Evolutionary conservation across 2,329 filamentous ascomycete species (phyloP).

Genomic region (Colletotrichum viniferum): DNA sequence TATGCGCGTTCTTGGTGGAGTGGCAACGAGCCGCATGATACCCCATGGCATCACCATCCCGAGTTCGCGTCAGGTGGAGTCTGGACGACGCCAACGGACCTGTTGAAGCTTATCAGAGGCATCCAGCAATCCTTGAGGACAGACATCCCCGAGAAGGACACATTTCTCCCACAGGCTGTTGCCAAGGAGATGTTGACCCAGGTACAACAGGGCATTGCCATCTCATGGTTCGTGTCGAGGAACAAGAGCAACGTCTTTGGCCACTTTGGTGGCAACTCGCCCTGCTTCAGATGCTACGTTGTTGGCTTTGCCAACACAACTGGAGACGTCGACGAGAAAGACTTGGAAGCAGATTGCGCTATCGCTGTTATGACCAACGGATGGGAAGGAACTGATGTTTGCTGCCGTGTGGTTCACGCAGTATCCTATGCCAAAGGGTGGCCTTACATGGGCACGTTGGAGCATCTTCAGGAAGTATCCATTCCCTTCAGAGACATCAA

Average conservation of each 20-base stretch:
- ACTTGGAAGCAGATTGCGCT: constrained; percentile 17
- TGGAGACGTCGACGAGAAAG: neutral
- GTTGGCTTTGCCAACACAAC: constrained; percentile 16
- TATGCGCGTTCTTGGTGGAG: constrained; percentile 11
- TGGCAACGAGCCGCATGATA: neutral
- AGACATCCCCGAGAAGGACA: neutral
- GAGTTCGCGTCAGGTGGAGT: constrained; percentile 9
- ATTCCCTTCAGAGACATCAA: neutral
- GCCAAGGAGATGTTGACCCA: constrained; percentile 24
- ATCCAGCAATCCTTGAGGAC: constrained; percentile 22
- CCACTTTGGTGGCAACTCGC: constrained; percentile 24
- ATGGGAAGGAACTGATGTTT: neutral
- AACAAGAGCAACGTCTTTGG: constrained; percentile 7
- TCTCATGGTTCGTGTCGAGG: constrained; percentile 23
- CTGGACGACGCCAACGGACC: constrained; percentile 27
- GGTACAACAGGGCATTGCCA: constrained; percentile 5
- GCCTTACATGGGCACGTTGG: constrained; percentile 7
- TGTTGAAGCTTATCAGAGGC: constrained; percentile 22
- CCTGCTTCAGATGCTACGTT: constrained; percentile 21
- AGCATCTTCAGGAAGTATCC: neutral
- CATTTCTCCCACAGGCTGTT: constrained; percentile 12
- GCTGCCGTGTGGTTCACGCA: neutral
- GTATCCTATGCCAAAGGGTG: constrained; percentile 2
- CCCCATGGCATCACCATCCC: constrained; percentile 7
- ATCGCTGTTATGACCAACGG: constrained; percentile 26